phyloP scores from a whole-genome alignment of 768 basidiomycete genomes.

The Podaxis sp. region DNA sequence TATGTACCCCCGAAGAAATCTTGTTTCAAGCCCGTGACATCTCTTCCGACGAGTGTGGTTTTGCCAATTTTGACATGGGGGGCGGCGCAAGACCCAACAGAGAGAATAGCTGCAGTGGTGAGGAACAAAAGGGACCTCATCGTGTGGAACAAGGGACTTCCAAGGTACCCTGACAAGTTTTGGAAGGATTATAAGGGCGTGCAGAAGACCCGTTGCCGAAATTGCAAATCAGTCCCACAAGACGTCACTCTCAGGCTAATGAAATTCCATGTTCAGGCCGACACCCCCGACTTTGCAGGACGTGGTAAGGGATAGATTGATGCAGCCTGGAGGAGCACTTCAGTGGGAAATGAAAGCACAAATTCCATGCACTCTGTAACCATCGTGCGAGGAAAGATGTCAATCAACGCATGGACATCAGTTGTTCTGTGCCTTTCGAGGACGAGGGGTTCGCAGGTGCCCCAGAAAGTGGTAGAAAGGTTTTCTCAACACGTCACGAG shows the following conservation, averaged over 20 bases:
- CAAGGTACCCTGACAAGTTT: background rate
- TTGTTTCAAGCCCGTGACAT: conserved; percentile 32
- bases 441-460: background rate
- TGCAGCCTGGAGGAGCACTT: background rate
- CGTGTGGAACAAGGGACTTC: background rate
- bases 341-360: conserved; percentile 11
- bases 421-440: background rate
- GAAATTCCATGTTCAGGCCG: background rate
- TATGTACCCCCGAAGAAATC: conserved; percentile 50
- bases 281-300: no score
- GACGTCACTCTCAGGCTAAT: background rate
- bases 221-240: background rate
- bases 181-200: background rate
- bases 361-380: conserved; percentile 1
- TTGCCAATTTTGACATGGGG: conserved; percentile 39
- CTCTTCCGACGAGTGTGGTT: conserved; percentile 38
- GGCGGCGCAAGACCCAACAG: conserved; percentile 18
- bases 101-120: conserved; percentile 7
- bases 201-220: background rate
- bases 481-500: no score
- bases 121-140: conserved; percentile 6
- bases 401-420: background rate
- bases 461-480: background rate
- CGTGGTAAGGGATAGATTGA: background rate
- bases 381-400: background rate